These are phyloP conservation scores for Dillenia suffruticosa DNA, from an alignment of 164 flowering plant species.

Conservation along the genomic window DNA sequence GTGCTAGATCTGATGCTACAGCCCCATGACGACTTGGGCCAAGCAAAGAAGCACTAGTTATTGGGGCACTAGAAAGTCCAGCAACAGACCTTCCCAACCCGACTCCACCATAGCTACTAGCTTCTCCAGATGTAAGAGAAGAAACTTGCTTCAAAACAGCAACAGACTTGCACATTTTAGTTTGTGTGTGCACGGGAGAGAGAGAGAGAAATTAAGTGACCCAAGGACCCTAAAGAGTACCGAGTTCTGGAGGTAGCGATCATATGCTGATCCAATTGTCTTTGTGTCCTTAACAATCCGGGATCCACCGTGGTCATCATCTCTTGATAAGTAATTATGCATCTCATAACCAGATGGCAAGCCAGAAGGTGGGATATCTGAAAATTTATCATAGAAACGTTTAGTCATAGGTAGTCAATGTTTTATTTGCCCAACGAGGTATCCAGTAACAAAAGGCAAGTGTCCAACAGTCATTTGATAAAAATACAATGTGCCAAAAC, in stretches of 20 bases:
- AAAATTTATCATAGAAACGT: background rate
- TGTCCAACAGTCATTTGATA: background rate
- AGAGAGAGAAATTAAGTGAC: no score
- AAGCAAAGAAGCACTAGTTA: slow-evolving; percentile 29
- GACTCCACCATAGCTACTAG: slow-evolving; percentile 24
- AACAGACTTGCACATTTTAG: slow-evolving; percentile 16
- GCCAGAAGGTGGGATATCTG: slow-evolving; percentile 33
- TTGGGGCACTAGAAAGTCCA: slow-evolving; percentile 25
- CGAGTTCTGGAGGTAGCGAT: slow-evolving; percentile 54
- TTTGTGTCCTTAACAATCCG: slow-evolving; percentile 41
- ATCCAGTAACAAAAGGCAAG: background rate
- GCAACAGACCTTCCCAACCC: slow-evolving; percentile 35
- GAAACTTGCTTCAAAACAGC: slow-evolving; percentile 42
- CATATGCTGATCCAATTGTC: slow-evolving; percentile 65
- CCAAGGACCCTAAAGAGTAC: slow-evolving; percentile 15
- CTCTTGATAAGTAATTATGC: slow-evolving; percentile 38
- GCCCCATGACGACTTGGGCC: slow-evolving; percentile 24
- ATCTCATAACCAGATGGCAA: slow-evolving; percentile 37
- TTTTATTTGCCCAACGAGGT: background rate
- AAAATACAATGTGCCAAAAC: background rate
- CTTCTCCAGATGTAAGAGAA: slow-evolving; percentile 43
- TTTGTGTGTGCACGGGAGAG: background rate
- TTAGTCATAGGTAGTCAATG: background rate
- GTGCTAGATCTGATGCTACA: slow-evolving; percentile 27
- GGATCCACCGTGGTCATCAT: slow-evolving; percentile 39